Percentiles rank a stretch among this genome's conserved stretches.
Conservation (phyloP, 2,329 filamentous ascomycete genomes). For the Fusarium albidum region DNA sequence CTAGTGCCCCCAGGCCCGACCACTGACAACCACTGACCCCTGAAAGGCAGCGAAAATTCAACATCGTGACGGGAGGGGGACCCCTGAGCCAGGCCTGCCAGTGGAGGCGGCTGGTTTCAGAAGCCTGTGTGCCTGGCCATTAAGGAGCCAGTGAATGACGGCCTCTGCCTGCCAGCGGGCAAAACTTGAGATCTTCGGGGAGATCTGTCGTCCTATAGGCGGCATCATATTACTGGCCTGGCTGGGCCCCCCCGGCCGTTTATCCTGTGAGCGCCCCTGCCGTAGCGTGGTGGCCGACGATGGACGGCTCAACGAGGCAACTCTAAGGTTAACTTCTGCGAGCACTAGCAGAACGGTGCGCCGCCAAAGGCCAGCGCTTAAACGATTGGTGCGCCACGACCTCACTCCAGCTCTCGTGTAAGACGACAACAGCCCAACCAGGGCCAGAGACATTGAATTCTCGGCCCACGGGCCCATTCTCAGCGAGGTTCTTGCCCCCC, state of each 20-base stretch:
- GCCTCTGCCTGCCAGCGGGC: conserved; percentile 17
- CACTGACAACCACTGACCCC: conserved; percentile 27
- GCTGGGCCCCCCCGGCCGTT: conserved; percentile 24
- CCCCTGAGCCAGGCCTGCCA: conserved; percentile 26
- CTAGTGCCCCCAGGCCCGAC: conserved; percentile 21
- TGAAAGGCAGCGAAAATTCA: conserved; percentile 29
- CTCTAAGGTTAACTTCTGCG: conserved; percentile 1
- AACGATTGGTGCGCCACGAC: conserved; percentile 22
- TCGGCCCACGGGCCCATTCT: conserved; percentile 13
- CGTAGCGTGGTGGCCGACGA: conserved; percentile 12
- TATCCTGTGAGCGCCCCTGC: conserved; percentile 22
- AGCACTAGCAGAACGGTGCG: not conserved
- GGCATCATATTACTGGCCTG: conserved; percentile 5
- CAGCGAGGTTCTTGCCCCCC: conserved; percentile 3
- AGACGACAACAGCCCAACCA: conserved; percentile 11
- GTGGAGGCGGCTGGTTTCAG: conserved; percentile 43
- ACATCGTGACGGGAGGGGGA: conserved; percentile 21
- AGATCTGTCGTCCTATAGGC: conserved; percentile 36
- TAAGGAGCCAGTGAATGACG: conserved; percentile 32
- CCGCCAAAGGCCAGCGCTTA: conserved; percentile 15
- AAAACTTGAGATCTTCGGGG: conserved; percentile 34
- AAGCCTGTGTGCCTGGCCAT: conserved; percentile 21
- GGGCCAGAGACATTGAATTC: conserved; percentile 17
- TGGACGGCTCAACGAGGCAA: not conserved
- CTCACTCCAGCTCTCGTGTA: conserved; percentile 14